Evolutionary conservation across 345 rosid species (phyloP), one percentile per base, ranked within the genome.

Genomic region (Lepidium sativum): DNA sequence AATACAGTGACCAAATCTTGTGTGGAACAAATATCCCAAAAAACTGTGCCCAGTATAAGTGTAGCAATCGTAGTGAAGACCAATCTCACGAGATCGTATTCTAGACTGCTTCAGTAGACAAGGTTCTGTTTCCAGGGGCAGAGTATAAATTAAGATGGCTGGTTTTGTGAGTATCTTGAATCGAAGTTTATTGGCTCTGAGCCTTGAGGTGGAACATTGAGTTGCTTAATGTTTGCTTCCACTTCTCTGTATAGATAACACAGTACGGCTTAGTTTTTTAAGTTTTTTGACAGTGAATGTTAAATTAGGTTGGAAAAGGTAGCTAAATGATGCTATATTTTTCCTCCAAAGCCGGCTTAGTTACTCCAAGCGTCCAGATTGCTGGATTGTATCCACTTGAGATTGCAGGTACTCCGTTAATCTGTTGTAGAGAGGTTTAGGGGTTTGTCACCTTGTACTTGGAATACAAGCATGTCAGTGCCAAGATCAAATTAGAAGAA

Each of bases 301-400:
- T 34, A n/a, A 39, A 43, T n/a, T 14, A 52, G 21, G 14, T 3
- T 29, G 32, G 31, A 5, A 27, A 27, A 6, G 31, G 18, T 47
- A 47, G 45, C 43, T 64, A 35, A 1, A 41, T 33, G 50, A 17
- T 59, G 12, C 83, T 80, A 31, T 78, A 64, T 35, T 60, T 78
- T 77, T 81, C 81, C 74, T 89, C 98, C 67, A 83, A 71, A 42
- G 71, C 69, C 57, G 86, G 75, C 7, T 88, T 81, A 21, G 89
- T 87, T 66, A 83, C 88, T 77, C 87, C 96, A 63, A 92, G 94
- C 98, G 89, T 89, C 98, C 98, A 92, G 16, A 97, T 92, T 55
- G 97, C 98, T 65, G 97, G 94, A 65, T 87, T 92, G 76, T 87
- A 83, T 53, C 88, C 89, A 40, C 67, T 74, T 6, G 84, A 79